Evolutionary conservation across 345 rosid genomes (phyloP).

Genomic region (Hibiscus tridactylites): DNA sequence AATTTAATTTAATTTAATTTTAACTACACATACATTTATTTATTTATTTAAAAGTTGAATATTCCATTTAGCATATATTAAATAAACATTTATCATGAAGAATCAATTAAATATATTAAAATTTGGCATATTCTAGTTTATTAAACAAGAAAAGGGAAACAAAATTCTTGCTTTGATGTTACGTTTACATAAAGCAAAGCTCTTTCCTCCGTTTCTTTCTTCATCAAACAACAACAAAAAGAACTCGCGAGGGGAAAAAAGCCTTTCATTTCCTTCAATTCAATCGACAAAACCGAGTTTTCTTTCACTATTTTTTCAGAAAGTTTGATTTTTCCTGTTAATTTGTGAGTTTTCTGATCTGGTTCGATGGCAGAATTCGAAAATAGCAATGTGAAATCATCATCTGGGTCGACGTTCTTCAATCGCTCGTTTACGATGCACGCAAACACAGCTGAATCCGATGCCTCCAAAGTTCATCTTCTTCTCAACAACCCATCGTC

Average conservation of each 20-base stretch:
- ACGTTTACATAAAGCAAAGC: not conserved
- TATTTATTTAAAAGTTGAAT: too few relatives aligned
- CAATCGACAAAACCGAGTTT: not conserved
- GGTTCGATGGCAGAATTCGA: constrained; percentile 44
- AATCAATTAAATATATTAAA: too few relatives aligned
- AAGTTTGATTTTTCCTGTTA: not conserved
- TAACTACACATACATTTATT: too few relatives aligned
- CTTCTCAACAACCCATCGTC: constrained; percentile 32
- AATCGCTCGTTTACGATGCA: constrained; percentile 51
- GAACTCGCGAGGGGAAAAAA: not conserved
- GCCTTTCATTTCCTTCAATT: not conserved
- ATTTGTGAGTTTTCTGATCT: constrained; percentile 11
- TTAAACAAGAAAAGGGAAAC: not conserved
- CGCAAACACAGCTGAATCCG: constrained; percentile 23
- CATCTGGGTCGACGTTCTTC: constrained; percentile 19
- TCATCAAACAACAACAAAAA: not conserved
- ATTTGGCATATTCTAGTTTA: too few relatives aligned
- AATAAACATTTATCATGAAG: too few relatives aligned
- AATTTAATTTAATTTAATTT: too few relatives aligned
- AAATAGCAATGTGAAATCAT: constrained; percentile 17
- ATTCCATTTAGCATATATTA: too few relatives aligned
- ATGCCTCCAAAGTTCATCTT: constrained; percentile 22
- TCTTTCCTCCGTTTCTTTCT: not conserved
- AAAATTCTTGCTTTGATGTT: not conserved
- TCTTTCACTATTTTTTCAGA: not conserved